Evolutionary conservation across 1,284 basidiomycete genomes (phyloP).

Genomic region (Apiotrichum veenhuisii): DNA sequence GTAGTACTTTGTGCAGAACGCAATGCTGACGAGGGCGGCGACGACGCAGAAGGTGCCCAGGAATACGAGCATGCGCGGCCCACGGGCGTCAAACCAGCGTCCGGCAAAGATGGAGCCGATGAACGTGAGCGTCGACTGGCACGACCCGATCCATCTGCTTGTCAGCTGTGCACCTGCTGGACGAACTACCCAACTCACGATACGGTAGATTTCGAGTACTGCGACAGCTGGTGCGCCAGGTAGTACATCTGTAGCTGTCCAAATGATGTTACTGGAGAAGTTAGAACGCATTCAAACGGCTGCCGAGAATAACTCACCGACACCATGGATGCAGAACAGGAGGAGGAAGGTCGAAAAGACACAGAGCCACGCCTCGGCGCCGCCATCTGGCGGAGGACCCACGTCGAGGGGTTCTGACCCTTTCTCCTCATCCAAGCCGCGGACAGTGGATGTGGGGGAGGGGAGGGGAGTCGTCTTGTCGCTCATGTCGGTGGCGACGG

Average conservation of each 20-base stretch:
- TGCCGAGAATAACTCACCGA: conserved; percentile 12
- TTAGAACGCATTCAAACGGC: background rate
- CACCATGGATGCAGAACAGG: conserved; percentile 25
- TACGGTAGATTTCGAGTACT: conserved; percentile 18
- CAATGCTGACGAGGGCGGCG: conserved; percentile 31
- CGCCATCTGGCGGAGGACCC: conserved; percentile 28
- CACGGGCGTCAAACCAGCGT: conserved; percentile 25
- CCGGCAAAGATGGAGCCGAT: conserved; percentile 19
- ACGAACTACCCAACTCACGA: conserved; percentile 6
- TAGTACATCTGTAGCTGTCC: conserved; percentile 27
- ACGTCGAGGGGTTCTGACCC: conserved; percentile 3
- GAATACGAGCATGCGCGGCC: conserved; percentile 18
- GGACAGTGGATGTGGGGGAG: background rate
- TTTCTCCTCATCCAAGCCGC: background rate
- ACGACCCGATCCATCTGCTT: conserved; percentile 21
- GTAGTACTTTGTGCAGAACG: conserved; percentile 44
- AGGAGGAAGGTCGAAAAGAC: conserved; percentile 24
- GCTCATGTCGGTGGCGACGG: background rate
- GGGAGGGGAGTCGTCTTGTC: background rate
- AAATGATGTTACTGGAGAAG: conserved; percentile 19
- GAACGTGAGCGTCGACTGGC: conserved; percentile 23
- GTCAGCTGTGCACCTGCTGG: background rate
- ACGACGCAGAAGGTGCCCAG: conserved; percentile 26
- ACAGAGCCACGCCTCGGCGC: conserved; percentile 24
- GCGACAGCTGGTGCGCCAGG: conserved; percentile 19